Evolutionary conservation across 768 basidiomycete genomes (phyloP).

Genomic region (Boletellus sp.): DNA sequence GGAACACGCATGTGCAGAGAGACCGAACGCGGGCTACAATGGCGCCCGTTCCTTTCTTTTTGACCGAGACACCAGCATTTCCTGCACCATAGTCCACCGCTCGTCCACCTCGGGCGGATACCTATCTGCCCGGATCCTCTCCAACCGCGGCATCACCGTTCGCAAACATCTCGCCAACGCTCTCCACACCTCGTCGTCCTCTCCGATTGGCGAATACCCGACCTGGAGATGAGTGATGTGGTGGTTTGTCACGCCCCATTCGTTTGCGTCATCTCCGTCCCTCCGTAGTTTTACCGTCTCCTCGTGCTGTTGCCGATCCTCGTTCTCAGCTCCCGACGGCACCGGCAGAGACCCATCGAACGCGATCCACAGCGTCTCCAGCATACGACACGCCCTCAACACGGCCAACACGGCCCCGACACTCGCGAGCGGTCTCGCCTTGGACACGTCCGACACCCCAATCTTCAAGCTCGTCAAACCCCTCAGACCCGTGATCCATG

Average conservation of each 20-base stretch:
- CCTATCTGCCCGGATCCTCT: slow-evolving; percentile 13
- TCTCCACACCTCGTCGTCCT: slow-evolving; percentile 3
- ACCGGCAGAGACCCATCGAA: slow-evolving; percentile 19
- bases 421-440: slow-evolving; percentile 16
- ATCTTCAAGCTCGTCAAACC: slow-evolving; percentile 16
- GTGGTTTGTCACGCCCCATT: slow-evolving; percentile 20
- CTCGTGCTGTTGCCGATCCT: background rate
- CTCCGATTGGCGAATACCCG: slow-evolving; percentile 23
- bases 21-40: background rate
- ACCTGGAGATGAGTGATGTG: slow-evolving; percentile 15
- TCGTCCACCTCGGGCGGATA: slow-evolving; percentile 11
- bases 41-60: background rate
- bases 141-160: slow-evolving; percentile 23
- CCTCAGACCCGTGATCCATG: slow-evolving; percentile 12
- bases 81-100: slow-evolving; percentile 14
- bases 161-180: slow-evolving; percentile 15
- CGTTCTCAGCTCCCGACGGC: background rate
- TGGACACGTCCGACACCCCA: slow-evolving; percentile 18
- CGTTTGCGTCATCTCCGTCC: background rate
- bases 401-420: slow-evolving; percentile 19
- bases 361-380: slow-evolving; percentile 19
- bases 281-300: background rate
- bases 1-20: background rate
- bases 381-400: slow-evolving; percentile 14
- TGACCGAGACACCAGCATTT: background rate